Base-by-base conservation (phyloP, 2,329 filamentous ascomycete species). In the Aspergillus awamori region DNA sequence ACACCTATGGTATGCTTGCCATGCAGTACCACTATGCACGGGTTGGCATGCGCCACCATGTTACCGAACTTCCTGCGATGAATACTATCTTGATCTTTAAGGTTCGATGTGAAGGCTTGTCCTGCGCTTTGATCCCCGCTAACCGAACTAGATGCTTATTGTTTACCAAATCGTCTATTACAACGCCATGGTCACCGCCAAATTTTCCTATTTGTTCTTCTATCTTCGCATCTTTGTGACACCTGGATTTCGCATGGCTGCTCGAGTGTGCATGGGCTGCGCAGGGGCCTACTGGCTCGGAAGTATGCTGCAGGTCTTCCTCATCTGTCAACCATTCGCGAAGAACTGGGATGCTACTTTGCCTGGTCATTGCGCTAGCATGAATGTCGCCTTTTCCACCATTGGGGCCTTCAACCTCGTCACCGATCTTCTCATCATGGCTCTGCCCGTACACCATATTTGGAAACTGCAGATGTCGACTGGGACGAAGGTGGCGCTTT, bases 161-260 rank as follows among this genome's bases (percentile, higher is more conserved):
- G 43, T 62, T 38, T 67, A 67, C 28, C 71, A 74, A 58, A 59
- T 66, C 28, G 47, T 74, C 24, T 74, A 73, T 39, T 69, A 69
- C 11, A 59, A 70, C 56, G 66, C 71, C 28, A 74, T 74, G 61
- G 64, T 71, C 11, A 38, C 69, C 8, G 71, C 72, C 28, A 69
- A 73, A 5, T 58, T 74, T 24, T 67, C 71, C 24, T 70, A 74
- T 49, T 70, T 75, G 30, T 64, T 73, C 33, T 72, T 71, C 49
- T 75, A 73, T 54, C 63, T 71, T 10, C 72, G 71, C 15, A 67
- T 74, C 17, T 68, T 75, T 53, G 61, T 75, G 20, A 73, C 70
- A 2, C 67, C 65, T 39, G 71, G 69, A 11, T 69, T 74, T 36
- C 71, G 74, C 8, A 64, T 74, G 26, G 66, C 69, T 7, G 70